phyloP scores from a whole-genome alignment of 2,329 filamentous ascomycete species.

The Ascochyta clinopodiicola region DNA sequence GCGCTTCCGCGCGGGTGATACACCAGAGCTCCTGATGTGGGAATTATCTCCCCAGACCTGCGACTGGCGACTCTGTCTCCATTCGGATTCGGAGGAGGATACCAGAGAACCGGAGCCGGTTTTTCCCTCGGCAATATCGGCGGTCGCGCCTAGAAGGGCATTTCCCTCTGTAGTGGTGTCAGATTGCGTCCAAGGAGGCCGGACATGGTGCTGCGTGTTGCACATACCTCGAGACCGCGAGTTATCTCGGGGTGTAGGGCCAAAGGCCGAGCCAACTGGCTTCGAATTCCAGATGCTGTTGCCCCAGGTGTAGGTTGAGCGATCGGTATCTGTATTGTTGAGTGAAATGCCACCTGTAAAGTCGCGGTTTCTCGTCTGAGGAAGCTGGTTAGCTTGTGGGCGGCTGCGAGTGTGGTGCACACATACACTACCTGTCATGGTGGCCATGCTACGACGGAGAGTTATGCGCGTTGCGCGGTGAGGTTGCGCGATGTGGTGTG shows the following conservation, averaged over 20 bases:
- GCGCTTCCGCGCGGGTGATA: constrained; percentile 47
- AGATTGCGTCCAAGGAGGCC: constrained; percentile 8
- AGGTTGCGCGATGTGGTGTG: not conserved
- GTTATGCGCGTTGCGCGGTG: constrained; percentile 17
- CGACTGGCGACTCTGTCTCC: constrained; percentile 61
- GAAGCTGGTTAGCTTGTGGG: constrained; percentile 1
- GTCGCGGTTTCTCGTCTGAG: constrained; percentile 41
- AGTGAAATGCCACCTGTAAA: constrained; percentile 37
- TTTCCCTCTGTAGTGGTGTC: constrained; percentile 37
- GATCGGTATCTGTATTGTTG: constrained; percentile 39
- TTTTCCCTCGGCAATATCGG: constrained; percentile 58
- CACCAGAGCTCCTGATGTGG: constrained; percentile 46
- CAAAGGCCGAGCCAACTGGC: constrained; percentile 36
- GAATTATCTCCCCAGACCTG: constrained; percentile 61
- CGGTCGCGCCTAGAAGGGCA: constrained; percentile 28
- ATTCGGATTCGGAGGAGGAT: constrained; percentile 72
- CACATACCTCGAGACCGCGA: constrained; percentile 43
- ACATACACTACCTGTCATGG: constrained; percentile 44
- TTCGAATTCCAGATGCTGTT: constrained; percentile 48
- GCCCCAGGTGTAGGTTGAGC: constrained; percentile 40
- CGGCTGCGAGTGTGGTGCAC: not conserved
- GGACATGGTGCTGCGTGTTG: not conserved
- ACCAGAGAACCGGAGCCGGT: constrained; percentile 74
- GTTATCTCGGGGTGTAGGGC: constrained; percentile 38
- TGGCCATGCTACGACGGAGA: constrained; percentile 35